Percentiles rank a stretch among this genome's conserved stretches.
Conservation (phyloP, 2,329 filamentous ascomycete species). For the Aspergillus puulaauensis region DNA sequence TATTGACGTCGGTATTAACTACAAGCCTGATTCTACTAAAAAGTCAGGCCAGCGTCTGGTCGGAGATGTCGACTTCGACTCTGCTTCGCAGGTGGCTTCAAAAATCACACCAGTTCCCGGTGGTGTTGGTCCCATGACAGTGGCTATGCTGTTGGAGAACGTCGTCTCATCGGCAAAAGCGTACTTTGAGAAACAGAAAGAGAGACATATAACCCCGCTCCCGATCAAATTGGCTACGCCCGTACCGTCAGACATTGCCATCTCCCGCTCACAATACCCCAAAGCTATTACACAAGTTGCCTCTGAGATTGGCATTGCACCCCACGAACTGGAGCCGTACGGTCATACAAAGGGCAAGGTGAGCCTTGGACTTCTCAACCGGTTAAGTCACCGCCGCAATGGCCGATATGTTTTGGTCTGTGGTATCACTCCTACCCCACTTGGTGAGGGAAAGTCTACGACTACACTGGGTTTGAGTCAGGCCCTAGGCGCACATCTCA, state of each 20-base stretch:
- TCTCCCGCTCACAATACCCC: conserved; percentile 86
- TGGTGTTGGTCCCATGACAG: conserved; percentile 97
- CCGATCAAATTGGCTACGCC: conserved; percentile 75
- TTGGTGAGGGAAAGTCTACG: conserved; percentile 97
- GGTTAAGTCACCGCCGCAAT: conserved; percentile 81
- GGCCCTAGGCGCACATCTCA: conserved; percentile 84
- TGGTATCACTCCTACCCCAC: conserved; percentile 92
- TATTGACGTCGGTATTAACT: conserved; percentile 97
- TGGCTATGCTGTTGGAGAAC: conserved; percentile 96
- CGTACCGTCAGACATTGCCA: conserved; percentile 92
- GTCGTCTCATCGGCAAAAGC: conserved; percentile 81
- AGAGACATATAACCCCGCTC: conserved; percentile 76
- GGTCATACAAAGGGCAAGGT: conserved; percentile 97
- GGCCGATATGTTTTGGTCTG: conserved; percentile 91
- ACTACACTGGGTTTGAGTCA: conserved; percentile 95
- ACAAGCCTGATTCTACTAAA: conserved; percentile 81
- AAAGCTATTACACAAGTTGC: conserved; percentile 86
- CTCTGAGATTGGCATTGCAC: conserved; percentile 79
- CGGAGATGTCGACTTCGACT: conserved; percentile 90
- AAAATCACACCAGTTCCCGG: conserved; percentile 95
- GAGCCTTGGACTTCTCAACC: conserved; percentile 75
- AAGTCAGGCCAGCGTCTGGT: conserved; percentile 92
- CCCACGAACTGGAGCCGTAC: conserved; percentile 91
- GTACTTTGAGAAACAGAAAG: conserved; percentile 80
- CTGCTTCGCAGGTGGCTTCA: conserved; percentile 80